These are phyloP conservation scores for Epichloe sibirici DNA, from an alignment of 2,329 filamentous ascomycete genomes.

Conservation along the genomic window DNA sequence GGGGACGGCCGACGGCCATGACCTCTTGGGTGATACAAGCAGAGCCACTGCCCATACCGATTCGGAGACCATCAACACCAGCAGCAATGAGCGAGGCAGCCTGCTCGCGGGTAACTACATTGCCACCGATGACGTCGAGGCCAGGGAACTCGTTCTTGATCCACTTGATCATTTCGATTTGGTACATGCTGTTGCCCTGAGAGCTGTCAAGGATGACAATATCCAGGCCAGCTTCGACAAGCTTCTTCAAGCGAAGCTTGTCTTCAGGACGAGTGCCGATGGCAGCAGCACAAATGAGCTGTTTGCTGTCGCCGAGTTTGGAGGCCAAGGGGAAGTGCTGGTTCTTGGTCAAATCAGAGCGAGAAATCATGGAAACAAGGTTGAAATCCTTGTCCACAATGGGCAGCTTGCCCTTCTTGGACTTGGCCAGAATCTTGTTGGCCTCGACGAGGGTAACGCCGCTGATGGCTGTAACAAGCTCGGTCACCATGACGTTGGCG, in stretches of 20 bases:
- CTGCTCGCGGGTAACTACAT: slow-evolving; percentile 96
- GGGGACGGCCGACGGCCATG: slow-evolving; percentile 95
- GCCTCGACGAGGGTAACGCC: slow-evolving; percentile 80
- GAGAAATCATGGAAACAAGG: slow-evolving; percentile 81
- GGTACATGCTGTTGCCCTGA: slow-evolving; percentile 97
- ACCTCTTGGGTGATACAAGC: slow-evolving; percentile 99
- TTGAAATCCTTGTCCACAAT: slow-evolving; percentile 78
- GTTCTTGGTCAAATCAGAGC: slow-evolving; percentile 98
- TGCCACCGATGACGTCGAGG: slow-evolving; percentile 93
- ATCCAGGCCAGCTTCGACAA: slow-evolving; percentile 90
- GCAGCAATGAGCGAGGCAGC: slow-evolving; percentile 84
- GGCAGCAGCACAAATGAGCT: slow-evolving; percentile 87
- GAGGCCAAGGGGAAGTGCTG: slow-evolving; percentile 92
- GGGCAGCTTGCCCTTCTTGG: slow-evolving; percentile 96
- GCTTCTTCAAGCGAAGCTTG: slow-evolving; percentile 70
- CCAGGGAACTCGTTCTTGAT: slow-evolving; percentile 76
- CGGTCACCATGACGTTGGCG: slow-evolving; percentile 86
- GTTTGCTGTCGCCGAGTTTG: slow-evolving; percentile 93
- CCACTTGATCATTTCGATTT: slow-evolving; percentile 97
- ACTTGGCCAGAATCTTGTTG: slow-evolving; percentile 84
- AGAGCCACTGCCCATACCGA: slow-evolving; percentile 96
- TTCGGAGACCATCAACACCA: slow-evolving; percentile 90
- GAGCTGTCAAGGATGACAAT: slow-evolving; percentile 92
- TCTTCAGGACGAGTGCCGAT: slow-evolving; percentile 94
- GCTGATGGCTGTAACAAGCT: slow-evolving; percentile 75